Conservation (phyloP, 306 rosid genomes). For the Acmispon strigosus region DNA sequence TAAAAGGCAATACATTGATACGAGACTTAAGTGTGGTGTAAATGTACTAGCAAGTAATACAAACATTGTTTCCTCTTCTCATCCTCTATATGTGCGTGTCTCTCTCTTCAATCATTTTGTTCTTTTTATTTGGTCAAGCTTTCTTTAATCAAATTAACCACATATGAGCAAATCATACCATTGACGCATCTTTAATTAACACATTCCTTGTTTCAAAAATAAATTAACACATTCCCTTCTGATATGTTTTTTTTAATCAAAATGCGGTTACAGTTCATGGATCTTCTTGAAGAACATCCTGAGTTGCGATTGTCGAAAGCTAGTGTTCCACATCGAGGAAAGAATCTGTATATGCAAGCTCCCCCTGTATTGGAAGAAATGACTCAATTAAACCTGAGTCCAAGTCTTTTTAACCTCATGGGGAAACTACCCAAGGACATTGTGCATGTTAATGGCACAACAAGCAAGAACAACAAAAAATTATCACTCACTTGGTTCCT, state of each 20-base stretch:
- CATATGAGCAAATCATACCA: not conserved
- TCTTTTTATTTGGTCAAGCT: too few relatives aligned
- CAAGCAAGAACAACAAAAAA: constrained; percentile 51
- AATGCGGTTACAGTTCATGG: constrained; percentile 54
- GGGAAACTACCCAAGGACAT: constrained; percentile 60
- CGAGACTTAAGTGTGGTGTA: too few relatives aligned
- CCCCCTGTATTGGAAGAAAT: constrained; percentile 94
- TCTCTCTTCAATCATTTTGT: too few relatives aligned
- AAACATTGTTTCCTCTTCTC: too few relatives aligned
- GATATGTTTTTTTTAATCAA: not conserved
- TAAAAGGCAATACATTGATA: too few relatives aligned
- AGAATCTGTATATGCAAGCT: constrained; percentile 91
- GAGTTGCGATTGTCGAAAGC: constrained; percentile 67
- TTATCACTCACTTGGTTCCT: not conserved
- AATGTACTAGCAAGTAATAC: too few relatives aligned
- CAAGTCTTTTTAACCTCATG: constrained; percentile 62
- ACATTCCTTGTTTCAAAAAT: too few relatives aligned
- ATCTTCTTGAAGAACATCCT: constrained; percentile 75
- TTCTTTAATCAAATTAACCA: too few relatives aligned
- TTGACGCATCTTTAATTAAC: not conserved
- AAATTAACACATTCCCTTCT: constrained; percentile 8
- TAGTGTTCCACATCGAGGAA: constrained; percentile 68
- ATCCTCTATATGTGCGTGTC: too few relatives aligned
- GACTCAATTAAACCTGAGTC: constrained; percentile 77
- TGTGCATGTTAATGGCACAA: constrained; percentile 70